Conservation (phyloP, 129 eudicot species). For the Glebionis coronaria region DNA sequence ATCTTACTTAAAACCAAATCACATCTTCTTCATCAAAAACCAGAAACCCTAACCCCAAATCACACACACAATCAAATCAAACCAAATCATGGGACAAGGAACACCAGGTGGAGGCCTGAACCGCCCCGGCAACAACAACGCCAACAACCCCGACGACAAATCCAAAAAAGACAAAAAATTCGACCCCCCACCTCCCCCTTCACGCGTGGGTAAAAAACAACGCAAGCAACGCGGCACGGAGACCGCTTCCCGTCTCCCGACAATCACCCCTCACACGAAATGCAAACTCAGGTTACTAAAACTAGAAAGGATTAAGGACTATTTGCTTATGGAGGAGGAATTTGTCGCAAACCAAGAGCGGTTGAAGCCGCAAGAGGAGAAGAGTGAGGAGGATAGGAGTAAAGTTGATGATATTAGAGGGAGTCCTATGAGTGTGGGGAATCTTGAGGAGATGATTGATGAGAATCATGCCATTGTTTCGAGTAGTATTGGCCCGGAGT, state of each 20-base stretch:
- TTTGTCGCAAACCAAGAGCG: slow-evolving; percentile 92
- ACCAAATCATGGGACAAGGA: slow-evolving; percentile 70
- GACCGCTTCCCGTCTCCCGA: slow-evolving; percentile 81
- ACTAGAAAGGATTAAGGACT: slow-evolving; percentile 82
- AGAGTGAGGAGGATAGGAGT: slow-evolving; percentile 82
- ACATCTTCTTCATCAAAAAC: neutral
- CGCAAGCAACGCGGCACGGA: slow-evolving; percentile 89
- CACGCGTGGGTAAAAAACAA: slow-evolving; percentile 91
- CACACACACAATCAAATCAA: slow-evolving; percentile 9
- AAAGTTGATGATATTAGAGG: slow-evolving; percentile 95
- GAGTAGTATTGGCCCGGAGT: slow-evolving; percentile 92
- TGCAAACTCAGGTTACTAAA: slow-evolving; percentile 74
- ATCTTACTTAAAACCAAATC: neutral
- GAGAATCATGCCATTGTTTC: slow-evolving; percentile 99
- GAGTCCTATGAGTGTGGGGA: slow-evolving; percentile 95
- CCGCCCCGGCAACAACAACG: slow-evolving; percentile 46
- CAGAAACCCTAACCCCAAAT: neutral
- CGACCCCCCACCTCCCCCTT: slow-evolving; percentile 91
- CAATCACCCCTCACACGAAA: slow-evolving; percentile 79
- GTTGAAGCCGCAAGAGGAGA: slow-evolving; percentile 93
- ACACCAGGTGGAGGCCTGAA: slow-evolving; percentile 89
- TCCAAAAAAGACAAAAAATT: slow-evolving; percentile 84
- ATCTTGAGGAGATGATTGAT: slow-evolving; percentile 89
- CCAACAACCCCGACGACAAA: slow-evolving; percentile 64
- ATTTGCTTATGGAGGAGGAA: slow-evolving; percentile 88